Conservation (phyloP, 1,139 yeast genomes). For the Kluyveromyces marxianus region DNA sequence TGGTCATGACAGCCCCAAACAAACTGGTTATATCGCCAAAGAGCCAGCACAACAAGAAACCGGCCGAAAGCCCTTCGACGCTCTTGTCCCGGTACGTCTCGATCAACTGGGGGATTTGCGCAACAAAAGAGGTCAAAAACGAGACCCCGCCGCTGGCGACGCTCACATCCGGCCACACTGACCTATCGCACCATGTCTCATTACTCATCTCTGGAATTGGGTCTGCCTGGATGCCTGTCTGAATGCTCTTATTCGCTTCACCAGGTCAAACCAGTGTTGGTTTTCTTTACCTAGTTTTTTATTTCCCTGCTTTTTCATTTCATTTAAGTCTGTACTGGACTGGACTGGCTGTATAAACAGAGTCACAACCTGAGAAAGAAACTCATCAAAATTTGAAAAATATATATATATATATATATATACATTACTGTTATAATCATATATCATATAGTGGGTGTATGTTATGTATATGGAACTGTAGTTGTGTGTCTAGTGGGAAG, state of each 20-base stretch:
- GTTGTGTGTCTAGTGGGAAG: too few relatives aligned
- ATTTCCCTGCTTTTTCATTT: too few relatives aligned
- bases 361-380: too few relatives aligned
- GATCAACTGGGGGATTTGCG: conserved; percentile 80
- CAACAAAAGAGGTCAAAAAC: conserved; percentile 67
- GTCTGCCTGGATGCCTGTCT: neutral
- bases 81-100: conserved; percentile 69
- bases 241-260: neutral
- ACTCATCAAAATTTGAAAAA: too few relatives aligned
- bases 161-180: conserved; percentile 27
- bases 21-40: conserved; percentile 78
- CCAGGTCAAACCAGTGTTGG: too few relatives aligned
- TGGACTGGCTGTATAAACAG: too few relatives aligned
- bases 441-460: too few relatives aligned
- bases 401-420: too few relatives aligned
- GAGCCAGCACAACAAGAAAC: conserved; percentile 71
- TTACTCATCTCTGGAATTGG: neutral
- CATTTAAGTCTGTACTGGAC: too few relatives aligned
- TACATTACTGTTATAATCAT: too few relatives aligned
- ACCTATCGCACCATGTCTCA: conserved; percentile 10
- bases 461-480: too few relatives aligned
- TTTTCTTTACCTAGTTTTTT: too few relatives aligned
- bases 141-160: conserved; percentile 43
- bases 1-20: conserved; percentile 70
- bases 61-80: conserved; percentile 81